Evolutionary conservation across 2,329 filamentous ascomycete genomes (phyloP).

Genomic region (Talaromyces marneffei): DNA sequence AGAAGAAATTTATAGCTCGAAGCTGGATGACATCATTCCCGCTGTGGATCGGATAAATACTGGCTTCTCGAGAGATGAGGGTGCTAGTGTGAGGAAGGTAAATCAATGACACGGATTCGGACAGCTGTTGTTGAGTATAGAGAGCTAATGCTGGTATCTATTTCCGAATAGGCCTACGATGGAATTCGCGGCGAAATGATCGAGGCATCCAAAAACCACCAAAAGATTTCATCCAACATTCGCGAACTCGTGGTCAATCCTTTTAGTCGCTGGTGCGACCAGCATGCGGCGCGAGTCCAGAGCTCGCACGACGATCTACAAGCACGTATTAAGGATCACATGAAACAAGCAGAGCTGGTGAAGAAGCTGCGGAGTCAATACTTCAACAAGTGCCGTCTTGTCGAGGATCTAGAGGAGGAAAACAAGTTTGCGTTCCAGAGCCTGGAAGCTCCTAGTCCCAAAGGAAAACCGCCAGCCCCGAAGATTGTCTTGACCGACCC

Average conservation of each 20-base stretch:
- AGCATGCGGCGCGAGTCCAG: slow-evolving; percentile 84
- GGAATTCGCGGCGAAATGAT: slow-evolving; percentile 90
- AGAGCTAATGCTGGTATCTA: neutral
- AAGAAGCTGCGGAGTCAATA: slow-evolving; percentile 93
- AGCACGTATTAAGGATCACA: slow-evolving; percentile 81
- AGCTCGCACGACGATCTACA: slow-evolving; percentile 95
- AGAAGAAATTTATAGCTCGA: slow-evolving; percentile 80
- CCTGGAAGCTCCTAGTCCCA: slow-evolving; percentile 61
- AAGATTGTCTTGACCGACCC: slow-evolving; percentile 82
- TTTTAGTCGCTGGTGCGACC: slow-evolving; percentile 93
- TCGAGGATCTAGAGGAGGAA: slow-evolving; percentile 96
- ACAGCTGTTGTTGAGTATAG: neutral
- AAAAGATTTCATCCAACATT: slow-evolving; percentile 93
- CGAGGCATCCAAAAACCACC: slow-evolving; percentile 81
- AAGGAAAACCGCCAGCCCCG: slow-evolving; percentile 47
- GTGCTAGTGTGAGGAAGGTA: slow-evolving; percentile 92
- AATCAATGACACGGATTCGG: neutral
- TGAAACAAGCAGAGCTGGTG: slow-evolving; percentile 81
- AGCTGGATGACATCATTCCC: slow-evolving; percentile 73
- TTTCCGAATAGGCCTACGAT: slow-evolving; percentile 68
- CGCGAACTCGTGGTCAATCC: slow-evolving; percentile 91
- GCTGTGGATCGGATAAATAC: slow-evolving; percentile 74
- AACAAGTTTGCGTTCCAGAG: slow-evolving; percentile 97
- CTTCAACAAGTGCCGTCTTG: slow-evolving; percentile 96
- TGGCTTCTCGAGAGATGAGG: slow-evolving; percentile 86